phyloP scores from a whole-genome alignment of 257 asterid genomes.

The Solanum dulcamara region DNA sequence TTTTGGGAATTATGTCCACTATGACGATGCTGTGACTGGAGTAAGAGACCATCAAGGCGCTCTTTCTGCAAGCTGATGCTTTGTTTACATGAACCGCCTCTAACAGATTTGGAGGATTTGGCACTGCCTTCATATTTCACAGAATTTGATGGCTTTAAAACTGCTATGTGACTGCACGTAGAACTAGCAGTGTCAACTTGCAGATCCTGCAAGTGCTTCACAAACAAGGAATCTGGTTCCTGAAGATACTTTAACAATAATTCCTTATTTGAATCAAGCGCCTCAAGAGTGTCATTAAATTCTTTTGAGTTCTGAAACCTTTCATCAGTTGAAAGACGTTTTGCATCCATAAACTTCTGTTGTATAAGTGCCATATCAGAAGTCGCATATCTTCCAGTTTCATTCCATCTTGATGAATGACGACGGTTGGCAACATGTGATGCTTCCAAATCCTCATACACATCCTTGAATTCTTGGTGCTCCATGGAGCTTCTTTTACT shows the following conservation, averaged over 20 bases:
- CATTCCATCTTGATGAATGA: conserved; percentile 55
- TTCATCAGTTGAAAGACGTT: conserved; percentile 30
- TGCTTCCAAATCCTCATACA: conserved; percentile 83
- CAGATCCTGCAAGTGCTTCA: conserved; percentile 37
- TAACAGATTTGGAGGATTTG: conserved; percentile 36
- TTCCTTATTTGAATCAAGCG: conserved; percentile 41
- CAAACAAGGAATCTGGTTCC: conserved; percentile 32
- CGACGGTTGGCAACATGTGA: conserved; percentile 52
- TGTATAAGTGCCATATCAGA: conserved; percentile 45
- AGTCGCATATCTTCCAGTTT: conserved; percentile 32
- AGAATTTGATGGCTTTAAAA: conserved; percentile 37
- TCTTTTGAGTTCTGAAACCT: conserved; percentile 39
- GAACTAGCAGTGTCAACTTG: conserved; percentile 32
- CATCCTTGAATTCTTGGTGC: conserved; percentile 60
- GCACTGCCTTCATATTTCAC: conserved; percentile 33
- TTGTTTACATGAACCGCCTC: conserved; percentile 19
- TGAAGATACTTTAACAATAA: conserved; percentile 36
- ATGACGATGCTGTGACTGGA: conserved; percentile 34
- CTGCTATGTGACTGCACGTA: conserved; percentile 31
- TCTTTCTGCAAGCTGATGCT: conserved; percentile 26
- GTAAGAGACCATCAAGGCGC: conserved; percentile 68
- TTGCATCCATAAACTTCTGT: conserved; percentile 45
- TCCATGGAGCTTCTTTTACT: conserved; percentile 38
- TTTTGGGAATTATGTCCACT: conserved; percentile 24
- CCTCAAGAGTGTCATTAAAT: conserved; percentile 36